Evolutionary conservation across 192 early-diverging fungal genomes (phyloP).

Genomic region (Rhizophagus prolifer): DNA sequence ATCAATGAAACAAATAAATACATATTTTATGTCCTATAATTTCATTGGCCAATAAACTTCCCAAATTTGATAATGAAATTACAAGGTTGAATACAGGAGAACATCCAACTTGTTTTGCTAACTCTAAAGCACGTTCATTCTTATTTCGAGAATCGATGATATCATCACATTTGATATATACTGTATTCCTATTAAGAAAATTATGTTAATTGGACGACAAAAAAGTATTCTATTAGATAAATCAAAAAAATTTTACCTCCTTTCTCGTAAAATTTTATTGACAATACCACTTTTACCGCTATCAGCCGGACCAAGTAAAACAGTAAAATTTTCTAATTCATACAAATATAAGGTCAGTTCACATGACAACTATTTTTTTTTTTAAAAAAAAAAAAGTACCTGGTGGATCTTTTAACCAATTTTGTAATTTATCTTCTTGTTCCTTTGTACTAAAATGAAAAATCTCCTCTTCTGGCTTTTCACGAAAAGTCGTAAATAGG

Average conservation of each 20-base stretch:
- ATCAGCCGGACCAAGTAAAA: conserved; percentile 83
- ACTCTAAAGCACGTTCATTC: conserved; percentile 65
- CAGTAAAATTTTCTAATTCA: conserved; percentile 69
- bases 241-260: conserved; percentile 44
- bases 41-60: conserved; percentile 82
- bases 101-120: conserved; percentile 88
- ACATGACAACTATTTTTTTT: neutral
- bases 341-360: neutral
- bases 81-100: conserved; percentile 87
- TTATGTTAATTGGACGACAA: neutral
- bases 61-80: conserved; percentile 66
- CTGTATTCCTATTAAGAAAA: conserved; percentile 48
- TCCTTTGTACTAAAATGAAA: conserved; percentile 37
- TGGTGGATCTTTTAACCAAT: conserved; percentile 57
- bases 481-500: conserved; percentile 34
- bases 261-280: conserved; percentile 61
- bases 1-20: conserved; percentile 19
- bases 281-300: conserved; percentile 79
- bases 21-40: conserved; percentile 87
- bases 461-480: conserved; percentile 34
- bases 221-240: neutral
- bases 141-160: conserved; percentile 71
- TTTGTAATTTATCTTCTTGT: conserved; percentile 55
- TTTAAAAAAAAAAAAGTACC: conserved; percentile 35
- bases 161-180: conserved; percentile 78